These are phyloP conservation scores for Papiliotrema terrestris DNA, from an alignment of 1,284 basidiomycete genomes.

Conservation along the genomic window DNA sequence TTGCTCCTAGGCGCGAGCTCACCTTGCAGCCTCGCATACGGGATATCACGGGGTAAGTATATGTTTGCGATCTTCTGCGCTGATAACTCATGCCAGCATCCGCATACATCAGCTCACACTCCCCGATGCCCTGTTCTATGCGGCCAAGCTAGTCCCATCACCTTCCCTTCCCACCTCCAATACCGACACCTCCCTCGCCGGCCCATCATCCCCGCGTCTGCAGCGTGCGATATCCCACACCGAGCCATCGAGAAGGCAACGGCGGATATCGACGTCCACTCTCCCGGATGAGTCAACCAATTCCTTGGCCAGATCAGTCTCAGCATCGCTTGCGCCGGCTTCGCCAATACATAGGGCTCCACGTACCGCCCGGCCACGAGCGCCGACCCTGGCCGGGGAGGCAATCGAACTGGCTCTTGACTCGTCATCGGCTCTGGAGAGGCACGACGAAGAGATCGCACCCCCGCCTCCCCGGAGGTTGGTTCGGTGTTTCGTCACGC, in stretches of 20 bases:
- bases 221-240: neutral
- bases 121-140: slow-evolving; percentile 19
- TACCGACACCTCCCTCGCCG: slow-evolving; percentile 3
- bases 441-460: slow-evolving; percentile 6
- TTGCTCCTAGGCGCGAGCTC: neutral
- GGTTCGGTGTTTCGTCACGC: slow-evolving; percentile 33
- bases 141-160: slow-evolving; percentile 18
- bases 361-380: slow-evolving; percentile 20
- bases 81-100: slow-evolving; percentile 17
- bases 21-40: slow-evolving; percentile 31
- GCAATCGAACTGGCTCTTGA: slow-evolving; percentile 20
- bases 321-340: neutral
- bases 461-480: slow-evolving; percentile 13
- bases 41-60: slow-evolving; percentile 35
- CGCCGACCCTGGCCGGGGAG: slow-evolving; percentile 43
- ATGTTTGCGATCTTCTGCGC: neutral
- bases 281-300: neutral
- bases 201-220: slow-evolving; percentile 9
- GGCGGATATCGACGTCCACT: slow-evolving; percentile 6
- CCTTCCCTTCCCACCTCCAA: neutral
- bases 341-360: slow-evolving; percentile 3
- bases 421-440: neutral
- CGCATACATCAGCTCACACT: slow-evolving; percentile 43
- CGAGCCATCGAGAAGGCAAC: neutral
- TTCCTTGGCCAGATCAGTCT: neutral